Percentiles rank a stretch among this genome's conserved stretches.
Evolutionary conservation across 345 rosid species (phyloP).

Genomic region (Camelina hispida): DNA sequence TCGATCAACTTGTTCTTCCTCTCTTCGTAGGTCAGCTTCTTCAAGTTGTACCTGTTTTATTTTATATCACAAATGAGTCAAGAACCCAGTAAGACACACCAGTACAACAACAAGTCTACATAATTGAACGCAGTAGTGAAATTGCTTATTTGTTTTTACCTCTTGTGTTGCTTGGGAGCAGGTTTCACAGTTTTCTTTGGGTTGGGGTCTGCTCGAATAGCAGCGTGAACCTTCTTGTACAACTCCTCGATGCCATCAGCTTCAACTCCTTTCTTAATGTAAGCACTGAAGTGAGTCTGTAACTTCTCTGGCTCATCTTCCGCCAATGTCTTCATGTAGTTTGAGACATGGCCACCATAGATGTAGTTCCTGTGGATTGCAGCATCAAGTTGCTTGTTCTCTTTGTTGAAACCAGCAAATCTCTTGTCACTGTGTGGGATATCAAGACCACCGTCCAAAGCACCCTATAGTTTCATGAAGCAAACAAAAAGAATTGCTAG

Average conservation of each 20-base stretch:
- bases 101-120: background rate
- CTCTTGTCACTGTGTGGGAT: conserved; percentile 92
- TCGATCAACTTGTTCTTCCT: conserved; percentile 40
- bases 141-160: conserved; percentile 6
- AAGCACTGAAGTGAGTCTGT: conserved; percentile 33
- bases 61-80: background rate
- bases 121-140: background rate
- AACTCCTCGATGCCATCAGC: conserved; percentile 35
- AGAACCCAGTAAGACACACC: background rate
- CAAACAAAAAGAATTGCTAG: background rate
- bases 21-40: conserved; percentile 36
- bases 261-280: conserved; percentile 25
- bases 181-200: conserved; percentile 31
- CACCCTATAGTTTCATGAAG: conserved; percentile 55
- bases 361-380: conserved; percentile 84
- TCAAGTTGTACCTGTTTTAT: conserved; percentile 33
- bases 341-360: conserved; percentile 76
- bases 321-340: conserved; percentile 64
- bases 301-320: conserved; percentile 51
- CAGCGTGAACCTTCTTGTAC: conserved; percentile 37
- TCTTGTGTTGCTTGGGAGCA: conserved; percentile 37
- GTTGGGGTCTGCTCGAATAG: conserved; percentile 32
- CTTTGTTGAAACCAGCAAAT: conserved; percentile 77
- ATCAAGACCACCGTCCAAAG: conserved; percentile 88
- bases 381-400: conserved; percentile 58